A percentile compares a stretch with the other conserved stretches of the same genome.
phyloP scores from a whole-genome alignment of 225 moss, liverwort and hornwort species.

The Physcomitrium patens region DNA sequence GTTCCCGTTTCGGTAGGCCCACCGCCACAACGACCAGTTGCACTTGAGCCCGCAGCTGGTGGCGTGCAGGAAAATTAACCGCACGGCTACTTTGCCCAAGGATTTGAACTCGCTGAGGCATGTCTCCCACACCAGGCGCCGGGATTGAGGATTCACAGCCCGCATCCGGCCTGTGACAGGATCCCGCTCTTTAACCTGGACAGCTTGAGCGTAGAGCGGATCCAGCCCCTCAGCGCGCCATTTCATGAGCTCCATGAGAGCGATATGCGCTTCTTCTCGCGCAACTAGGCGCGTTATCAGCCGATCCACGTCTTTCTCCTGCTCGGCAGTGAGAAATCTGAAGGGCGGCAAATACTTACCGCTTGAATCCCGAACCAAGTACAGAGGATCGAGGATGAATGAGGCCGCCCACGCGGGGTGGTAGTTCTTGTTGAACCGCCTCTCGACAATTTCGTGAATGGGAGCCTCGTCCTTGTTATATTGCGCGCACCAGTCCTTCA shows the following conservation, averaged over 20 bases:
- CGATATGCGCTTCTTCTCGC: constrained; percentile 89
- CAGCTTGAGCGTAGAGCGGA: constrained; percentile 89
- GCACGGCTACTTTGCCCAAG: constrained; percentile 80
- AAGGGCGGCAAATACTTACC: constrained; percentile 93
- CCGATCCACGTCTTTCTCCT: constrained; percentile 91
- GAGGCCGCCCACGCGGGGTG: constrained; percentile 93
- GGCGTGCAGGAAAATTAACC: constrained; percentile 85
- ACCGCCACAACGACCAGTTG: constrained; percentile 92
- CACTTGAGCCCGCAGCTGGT: constrained; percentile 85
- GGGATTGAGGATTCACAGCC: constrained; percentile 84
- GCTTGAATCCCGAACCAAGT: constrained; percentile 75
- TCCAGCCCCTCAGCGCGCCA: constrained; percentile 92
- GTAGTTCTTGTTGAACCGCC: constrained; percentile 87
- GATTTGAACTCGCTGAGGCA: constrained; percentile 85
- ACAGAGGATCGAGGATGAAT: constrained; percentile 86
- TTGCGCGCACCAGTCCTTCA: constrained; percentile 87
- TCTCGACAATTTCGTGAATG: constrained; percentile 75
- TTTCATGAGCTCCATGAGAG: constrained; percentile 91
- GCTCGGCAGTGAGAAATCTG: constrained; percentile 77
- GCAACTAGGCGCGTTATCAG: constrained; percentile 84
- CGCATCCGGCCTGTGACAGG: constrained; percentile 75
- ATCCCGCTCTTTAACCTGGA: constrained; percentile 87
- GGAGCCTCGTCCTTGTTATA: constrained; percentile 82
- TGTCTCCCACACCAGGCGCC: constrained; percentile 91
- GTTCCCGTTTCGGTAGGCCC: constrained; percentile 87